Base-by-base conservation (phyloP, 345 rosid species). In the Excoecaria agallocha region DNA sequence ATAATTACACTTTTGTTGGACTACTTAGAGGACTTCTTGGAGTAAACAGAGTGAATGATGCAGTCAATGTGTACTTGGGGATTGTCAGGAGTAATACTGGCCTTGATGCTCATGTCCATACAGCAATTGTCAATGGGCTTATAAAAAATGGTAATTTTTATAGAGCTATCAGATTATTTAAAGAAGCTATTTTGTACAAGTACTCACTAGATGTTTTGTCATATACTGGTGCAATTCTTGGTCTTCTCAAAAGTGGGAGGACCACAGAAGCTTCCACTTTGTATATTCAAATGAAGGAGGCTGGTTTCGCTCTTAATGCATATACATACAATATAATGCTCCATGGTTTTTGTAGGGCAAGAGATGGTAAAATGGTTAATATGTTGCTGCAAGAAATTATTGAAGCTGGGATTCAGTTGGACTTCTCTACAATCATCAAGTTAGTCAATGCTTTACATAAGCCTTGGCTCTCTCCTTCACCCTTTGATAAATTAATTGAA, bases 101-200 rank as follows among this genome's bases (percentile, higher is more conserved):
- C 74, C 75, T 90, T n/a, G 87, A 90, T 81, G 86, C 92, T 75
- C 89, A 83, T 78, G 84, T 89, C 70, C 97, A 92, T 77, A 85
- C 97, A 10, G 74, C 77, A 8, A 72, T 90, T 3, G 71, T 90
- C 3, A 79, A 86, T 79, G 74, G 84, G 82, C 91, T 89, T 58
- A 70, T 89, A 45, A 79, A 76, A 81, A 77, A 38, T 68, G 90
- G 92, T 48, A 62, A 82, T 64, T 86, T 68, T 81, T 60, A 72
- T 69, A 78, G 17, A 19, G 93, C 96, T 51, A 62, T 86, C 12
- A 65, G 50, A 67, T 81, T 86, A 81, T 89, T 92, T 76, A 80
- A 81, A 64, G 73, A 73, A 71, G 90, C 88, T 60, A 17, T 81
- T 19, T 8, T 41, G 68, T 71, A 89, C 79, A 82, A 86, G 61